These are phyloP conservation scores for Alnus glutinosa DNA, from an alignment of 306 rosid genomes.

Conservation along the genomic window DNA sequence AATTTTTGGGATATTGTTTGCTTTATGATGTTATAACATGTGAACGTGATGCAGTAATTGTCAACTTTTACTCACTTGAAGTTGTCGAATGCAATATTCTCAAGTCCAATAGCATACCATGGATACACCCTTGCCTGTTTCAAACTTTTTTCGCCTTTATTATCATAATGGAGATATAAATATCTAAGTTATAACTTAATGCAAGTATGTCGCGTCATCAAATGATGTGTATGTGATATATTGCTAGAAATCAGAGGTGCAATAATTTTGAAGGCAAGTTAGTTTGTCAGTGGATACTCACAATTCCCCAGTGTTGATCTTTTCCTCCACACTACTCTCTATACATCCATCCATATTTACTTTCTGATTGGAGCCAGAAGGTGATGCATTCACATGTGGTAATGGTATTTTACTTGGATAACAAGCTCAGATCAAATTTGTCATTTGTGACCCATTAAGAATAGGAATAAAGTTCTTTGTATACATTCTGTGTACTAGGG, in stretches of 20 bases:
- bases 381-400: conserved; percentile 11
- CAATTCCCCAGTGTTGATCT: background rate
- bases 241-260: background rate
- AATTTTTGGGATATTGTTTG: background rate
- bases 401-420: background rate
- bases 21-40: conserved; percentile 4
- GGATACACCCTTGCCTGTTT: background rate
- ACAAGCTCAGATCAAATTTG: conserved; percentile 1
- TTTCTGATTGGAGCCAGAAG: background rate
- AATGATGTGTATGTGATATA: conserved; percentile 4
- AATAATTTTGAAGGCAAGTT: background rate
- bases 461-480: background rate
- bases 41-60: conserved; percentile 8
- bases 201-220: background rate
- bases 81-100: background rate
- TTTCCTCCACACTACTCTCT: background rate
- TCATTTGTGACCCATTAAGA: conserved; percentile 3
- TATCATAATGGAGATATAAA: background rate
- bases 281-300: background rate
- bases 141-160: background rate
- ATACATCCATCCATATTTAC: background rate
- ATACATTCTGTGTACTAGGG: too few relatives aligned
- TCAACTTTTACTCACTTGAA: background rate
- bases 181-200: background rate
- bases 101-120: background rate